Evolutionary conservation across 768 basidiomycete species (phyloP).

Genomic region (Multifurca ochricompacta): DNA sequence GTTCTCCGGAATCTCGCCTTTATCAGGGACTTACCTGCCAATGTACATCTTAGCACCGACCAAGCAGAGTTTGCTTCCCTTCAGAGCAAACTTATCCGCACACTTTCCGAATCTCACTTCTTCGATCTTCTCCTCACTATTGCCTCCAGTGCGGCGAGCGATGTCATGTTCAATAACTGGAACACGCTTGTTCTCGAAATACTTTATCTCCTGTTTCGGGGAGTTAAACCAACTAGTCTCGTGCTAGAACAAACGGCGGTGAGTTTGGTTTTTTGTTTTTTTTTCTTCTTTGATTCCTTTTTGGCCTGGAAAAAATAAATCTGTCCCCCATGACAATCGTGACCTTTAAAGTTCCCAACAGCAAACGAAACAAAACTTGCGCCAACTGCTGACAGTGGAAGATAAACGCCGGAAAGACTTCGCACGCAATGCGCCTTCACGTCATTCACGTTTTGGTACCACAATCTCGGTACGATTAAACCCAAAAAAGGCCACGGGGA

Average conservation of each 20-base stretch:
- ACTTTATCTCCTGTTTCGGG: conserved; percentile 82
- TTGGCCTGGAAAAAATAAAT: too few species aligned
- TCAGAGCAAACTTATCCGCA: conserved; percentile 68
- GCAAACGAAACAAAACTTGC: conserved; percentile 64
- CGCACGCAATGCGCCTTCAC: conserved; percentile 50
- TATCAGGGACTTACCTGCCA: conserved; percentile 77
- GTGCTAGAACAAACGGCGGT: conserved; percentile 61
- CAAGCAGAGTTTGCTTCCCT: conserved; percentile 71
- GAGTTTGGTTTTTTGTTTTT: conserved; percentile 4
- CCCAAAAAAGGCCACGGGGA: conserved; percentile 34
- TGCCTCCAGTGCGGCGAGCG: conserved; percentile 66
- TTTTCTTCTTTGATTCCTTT: conserved; percentile 3
- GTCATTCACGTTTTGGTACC: conserved; percentile 96
- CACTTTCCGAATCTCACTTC: conserved; percentile 62
- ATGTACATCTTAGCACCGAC: conserved; percentile 65
- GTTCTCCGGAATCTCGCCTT: conserved; percentile 90
- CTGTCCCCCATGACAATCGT: too few species aligned
- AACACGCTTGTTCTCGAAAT: conserved; percentile 92
- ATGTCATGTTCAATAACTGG: conserved; percentile 75
- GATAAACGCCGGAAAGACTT: conserved; percentile 51
- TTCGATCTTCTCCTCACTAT: conserved; percentile 79
- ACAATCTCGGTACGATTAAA: conserved; percentile 78
- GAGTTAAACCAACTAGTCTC: conserved; percentile 56
- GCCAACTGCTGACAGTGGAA: conserved; percentile 72
- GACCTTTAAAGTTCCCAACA: conserved; percentile 25